phyloP scores from a whole-genome alignment of 305 asterid genomes.

The Rubia balearica region DNA sequence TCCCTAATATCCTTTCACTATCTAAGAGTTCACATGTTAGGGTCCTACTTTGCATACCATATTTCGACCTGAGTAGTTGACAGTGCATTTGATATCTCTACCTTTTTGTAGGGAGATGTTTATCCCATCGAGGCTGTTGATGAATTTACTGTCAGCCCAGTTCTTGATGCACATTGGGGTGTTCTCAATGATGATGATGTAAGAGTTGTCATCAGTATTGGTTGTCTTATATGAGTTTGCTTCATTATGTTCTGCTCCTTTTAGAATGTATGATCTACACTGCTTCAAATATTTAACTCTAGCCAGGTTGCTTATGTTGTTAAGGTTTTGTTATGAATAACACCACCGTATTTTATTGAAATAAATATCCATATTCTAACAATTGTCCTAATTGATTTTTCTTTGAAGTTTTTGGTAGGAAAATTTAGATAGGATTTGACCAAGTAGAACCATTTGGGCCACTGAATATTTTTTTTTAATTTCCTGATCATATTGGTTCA shows the following conservation, averaged over 20 bases:
- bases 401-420: neutral
- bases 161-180: constrained; percentile 99
- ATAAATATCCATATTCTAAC: no score
- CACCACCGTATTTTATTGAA: neutral
- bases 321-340: neutral
- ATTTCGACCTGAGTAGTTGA: neutral
- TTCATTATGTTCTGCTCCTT: constrained; percentile 11
- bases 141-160: constrained; percentile 49
- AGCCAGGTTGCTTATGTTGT: neutral
- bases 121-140: constrained; percentile 76
- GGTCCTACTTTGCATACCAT: neutral
- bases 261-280: constrained; percentile 5
- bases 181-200: constrained; percentile 86
- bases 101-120: constrained; percentile 76
- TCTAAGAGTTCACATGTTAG: neutral
- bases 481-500: neutral
- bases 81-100: constrained; percentile 4
- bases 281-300: neutral
- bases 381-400: neutral
- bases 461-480: neutral
- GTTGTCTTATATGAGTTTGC: constrained; percentile 8
- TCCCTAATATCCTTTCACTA: neutral
- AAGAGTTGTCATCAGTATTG: constrained; percentile 25
- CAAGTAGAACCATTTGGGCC: neutral
- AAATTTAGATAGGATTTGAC: neutral